Evolutionary conservation across 352 stramenopile species (phyloP).

Genomic region (Phytopythium cucurbitacearum): DNA sequence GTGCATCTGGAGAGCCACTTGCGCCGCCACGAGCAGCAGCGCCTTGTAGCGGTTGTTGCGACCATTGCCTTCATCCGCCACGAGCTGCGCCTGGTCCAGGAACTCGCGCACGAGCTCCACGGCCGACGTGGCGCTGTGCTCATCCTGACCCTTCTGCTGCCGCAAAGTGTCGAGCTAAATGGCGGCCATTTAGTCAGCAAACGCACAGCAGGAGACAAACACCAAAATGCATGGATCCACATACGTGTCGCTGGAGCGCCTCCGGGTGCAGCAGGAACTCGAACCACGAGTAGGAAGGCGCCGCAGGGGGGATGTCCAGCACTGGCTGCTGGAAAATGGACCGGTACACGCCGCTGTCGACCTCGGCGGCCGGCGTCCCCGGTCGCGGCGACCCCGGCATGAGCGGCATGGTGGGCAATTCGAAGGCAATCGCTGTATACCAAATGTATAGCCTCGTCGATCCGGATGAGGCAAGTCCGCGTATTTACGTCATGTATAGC

Average conservation of each 20-base stretch:
- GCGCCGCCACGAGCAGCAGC: constrained; percentile 63
- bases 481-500: constrained; percentile 52
- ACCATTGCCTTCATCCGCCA: constrained; percentile 67
- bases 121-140: constrained; percentile 57
- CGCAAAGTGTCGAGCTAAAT: constrained; percentile 45
- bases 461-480: constrained; percentile 36
- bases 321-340: constrained; percentile 82
- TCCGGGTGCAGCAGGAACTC: constrained; percentile 82
- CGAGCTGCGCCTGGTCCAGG: constrained; percentile 78
- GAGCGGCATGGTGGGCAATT: constrained; percentile 27
- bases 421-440: too few relatives aligned
- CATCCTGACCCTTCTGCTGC: constrained; percentile 34
- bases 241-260: constrained; percentile 68
- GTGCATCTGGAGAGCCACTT: constrained; percentile 75
- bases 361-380: constrained; percentile 24
- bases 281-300: constrained; percentile 78
- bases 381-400: constrained; percentile 66
- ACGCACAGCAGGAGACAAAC: background rate
- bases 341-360: constrained; percentile 74
- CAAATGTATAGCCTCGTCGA: too few relatives aligned
- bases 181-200: background rate
- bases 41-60: constrained; percentile 74
- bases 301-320: constrained; percentile 59
- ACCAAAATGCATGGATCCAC: constrained; percentile 4
- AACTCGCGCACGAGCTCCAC: constrained; percentile 82